These are phyloP conservation scores for Castanea mollissima DNA, from an alignment of 306 rosid genomes.

Conservation along the genomic window DNA sequence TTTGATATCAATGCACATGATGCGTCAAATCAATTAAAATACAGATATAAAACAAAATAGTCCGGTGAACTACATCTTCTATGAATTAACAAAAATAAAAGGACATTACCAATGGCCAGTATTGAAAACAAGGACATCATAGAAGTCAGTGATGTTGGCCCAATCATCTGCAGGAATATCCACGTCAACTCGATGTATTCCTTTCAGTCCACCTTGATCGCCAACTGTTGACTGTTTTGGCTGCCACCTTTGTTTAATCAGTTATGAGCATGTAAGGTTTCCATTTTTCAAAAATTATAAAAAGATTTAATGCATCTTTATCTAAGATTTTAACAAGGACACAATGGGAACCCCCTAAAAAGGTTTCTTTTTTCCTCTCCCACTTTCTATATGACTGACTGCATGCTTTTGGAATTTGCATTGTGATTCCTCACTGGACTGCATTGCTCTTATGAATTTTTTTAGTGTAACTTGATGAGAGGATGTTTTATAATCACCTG, in stretches of 20 bases:
- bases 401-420: no score
- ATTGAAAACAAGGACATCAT: slow-evolving; percentile 81
- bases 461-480: no score
- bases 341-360: no score
- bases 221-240: slow-evolving; percentile 44
- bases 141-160: slow-evolving; percentile 66
- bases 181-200: slow-evolving; percentile 71
- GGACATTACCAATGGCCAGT: slow-evolving; percentile 84
- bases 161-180: slow-evolving; percentile 91
- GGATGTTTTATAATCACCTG: no score
- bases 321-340: not conserved
- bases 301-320: not conserved
- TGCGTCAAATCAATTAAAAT: slow-evolving; percentile 7
- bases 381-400: no score
- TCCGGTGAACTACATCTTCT: slow-evolving; percentile 5
- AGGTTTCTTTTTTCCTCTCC: no score
- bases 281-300: slow-evolving; percentile 20
- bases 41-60: not conserved
- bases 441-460: no score
- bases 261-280: slow-evolving; percentile 52
- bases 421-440: no score
- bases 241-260: slow-evolving; percentile 80
- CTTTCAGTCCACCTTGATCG: slow-evolving; percentile 51
- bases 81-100: slow-evolving; percentile 19
- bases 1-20: not conserved